These are phyloP conservation scores for Fusarium sp. DNA, from an alignment of 2,329 filamentous ascomycete genomes.

Conservation along the genomic window DNA sequence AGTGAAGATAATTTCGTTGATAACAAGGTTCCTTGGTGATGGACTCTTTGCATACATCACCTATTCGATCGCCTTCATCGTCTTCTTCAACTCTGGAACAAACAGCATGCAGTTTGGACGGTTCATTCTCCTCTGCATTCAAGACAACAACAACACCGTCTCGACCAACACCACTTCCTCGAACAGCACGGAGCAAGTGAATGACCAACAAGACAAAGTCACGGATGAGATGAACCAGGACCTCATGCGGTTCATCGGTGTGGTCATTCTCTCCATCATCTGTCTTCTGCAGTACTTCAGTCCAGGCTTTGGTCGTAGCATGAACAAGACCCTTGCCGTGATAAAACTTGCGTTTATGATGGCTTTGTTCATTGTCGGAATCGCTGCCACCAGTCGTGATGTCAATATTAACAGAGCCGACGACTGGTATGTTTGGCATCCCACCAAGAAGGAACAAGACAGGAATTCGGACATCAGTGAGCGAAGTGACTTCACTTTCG, in stretches of 20 bases:
- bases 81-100: conserved; percentile 10
- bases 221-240: background rate
- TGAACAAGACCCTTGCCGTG: background rate
- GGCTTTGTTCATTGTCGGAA: background rate
- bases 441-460: too few species aligned
- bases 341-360: background rate
- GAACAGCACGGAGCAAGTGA: background rate
- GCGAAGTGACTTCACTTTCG: background rate
- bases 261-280: background rate
- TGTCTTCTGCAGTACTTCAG: conserved; percentile 9
- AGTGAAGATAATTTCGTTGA: background rate
- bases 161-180: too few species aligned
- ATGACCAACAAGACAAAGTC: background rate
- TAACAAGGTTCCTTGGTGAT: background rate
- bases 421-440: background rate
- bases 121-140: background rate
- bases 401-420: background rate
- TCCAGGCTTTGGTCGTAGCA: background rate
- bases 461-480: too few species aligned
- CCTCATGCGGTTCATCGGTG: background rate
- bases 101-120: conserved; percentile 5
- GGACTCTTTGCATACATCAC: background rate
- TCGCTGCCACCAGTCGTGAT: background rate
- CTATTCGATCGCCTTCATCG: background rate
- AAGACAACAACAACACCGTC: too few species aligned